phyloP scores from a whole-genome alignment of 495 filamentous ascomycete species.

The Aspergillus cristatus region DNA sequence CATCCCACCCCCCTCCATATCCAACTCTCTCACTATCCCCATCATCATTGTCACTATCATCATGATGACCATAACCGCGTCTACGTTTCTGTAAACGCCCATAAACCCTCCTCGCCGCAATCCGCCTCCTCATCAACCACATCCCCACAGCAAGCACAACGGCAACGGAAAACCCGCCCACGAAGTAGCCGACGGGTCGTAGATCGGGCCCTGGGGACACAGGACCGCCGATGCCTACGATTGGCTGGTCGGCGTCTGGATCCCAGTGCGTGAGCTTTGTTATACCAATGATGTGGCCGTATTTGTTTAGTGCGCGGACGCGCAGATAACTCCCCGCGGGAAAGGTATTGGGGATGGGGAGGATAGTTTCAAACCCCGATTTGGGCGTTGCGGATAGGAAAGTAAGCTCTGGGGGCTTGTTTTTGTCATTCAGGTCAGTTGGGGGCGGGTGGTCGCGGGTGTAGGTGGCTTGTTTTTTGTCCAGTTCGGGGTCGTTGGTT shows the following conservation, averaged over 20 bases:
- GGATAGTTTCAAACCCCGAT: slow-evolving; percentile 24
- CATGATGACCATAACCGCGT: too few species aligned
- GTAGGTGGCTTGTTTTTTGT: slow-evolving; percentile 1
- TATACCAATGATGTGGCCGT: slow-evolving; percentile 8
- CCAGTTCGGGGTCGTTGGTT: neutral
- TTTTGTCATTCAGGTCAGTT: slow-evolving; percentile 2
- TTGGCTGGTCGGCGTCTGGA: slow-evolving; percentile 1
- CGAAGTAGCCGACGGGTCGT: neutral
- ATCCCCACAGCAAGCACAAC: neutral
- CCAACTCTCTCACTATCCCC: neutral
- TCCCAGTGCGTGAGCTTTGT: slow-evolving; percentile 9
- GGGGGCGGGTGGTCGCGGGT: neutral
- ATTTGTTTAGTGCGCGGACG: slow-evolving; percentile 8
- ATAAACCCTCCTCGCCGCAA: too few species aligned
- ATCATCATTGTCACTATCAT: too few species aligned
- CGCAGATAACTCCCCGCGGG: slow-evolving; percentile 4
- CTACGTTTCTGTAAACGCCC: too few species aligned
- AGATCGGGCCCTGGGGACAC: neutral
- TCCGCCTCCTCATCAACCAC: neutral
- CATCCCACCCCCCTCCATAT: neutral
- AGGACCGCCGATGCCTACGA: neutral
- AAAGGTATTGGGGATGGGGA: slow-evolving; percentile 9
- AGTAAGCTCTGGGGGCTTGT: slow-evolving; percentile 2
- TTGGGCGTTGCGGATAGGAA: slow-evolving; percentile 20
- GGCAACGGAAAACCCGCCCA: slow-evolving; percentile 1